Percentiles rank a stretch among this genome's conserved stretches.
Conservation (phyloP, 2,329 filamentous ascomycete species). For the Aspergillus costaricaensis region DNA sequence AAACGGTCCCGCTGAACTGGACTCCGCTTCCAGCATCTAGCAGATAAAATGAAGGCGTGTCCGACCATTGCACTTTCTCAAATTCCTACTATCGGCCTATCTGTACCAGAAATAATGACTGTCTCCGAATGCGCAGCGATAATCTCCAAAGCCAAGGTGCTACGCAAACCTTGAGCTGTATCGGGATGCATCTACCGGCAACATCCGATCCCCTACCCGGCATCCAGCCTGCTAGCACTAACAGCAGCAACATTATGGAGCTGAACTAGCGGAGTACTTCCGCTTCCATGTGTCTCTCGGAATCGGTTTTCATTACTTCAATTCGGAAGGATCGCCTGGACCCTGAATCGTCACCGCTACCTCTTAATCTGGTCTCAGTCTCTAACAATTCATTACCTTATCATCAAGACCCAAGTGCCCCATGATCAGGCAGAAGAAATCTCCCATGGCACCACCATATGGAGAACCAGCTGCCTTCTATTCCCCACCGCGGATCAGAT, state of each 20-base stretch:
- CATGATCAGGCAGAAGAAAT: not conserved
- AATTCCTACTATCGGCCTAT: no score
- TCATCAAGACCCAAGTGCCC: not conserved
- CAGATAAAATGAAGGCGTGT: no score
- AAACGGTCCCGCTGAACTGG: no score
- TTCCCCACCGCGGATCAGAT: not conserved
- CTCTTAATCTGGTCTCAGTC: not conserved
- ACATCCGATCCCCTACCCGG: no score
- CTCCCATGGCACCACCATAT: not conserved
- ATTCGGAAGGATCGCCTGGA: not conserved
- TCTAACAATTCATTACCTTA: not conserved
- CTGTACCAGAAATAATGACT: no score
- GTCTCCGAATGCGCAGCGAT: no score
- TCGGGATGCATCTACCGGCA: no score
- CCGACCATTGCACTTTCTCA: no score
- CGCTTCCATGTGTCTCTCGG: not conserved
- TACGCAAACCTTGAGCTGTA: no score
- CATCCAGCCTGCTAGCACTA: not conserved
- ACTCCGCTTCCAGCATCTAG: no score
- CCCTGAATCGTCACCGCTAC: not conserved
- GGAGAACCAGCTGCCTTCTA: not conserved
- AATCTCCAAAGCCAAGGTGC: no score
- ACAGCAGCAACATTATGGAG: not conserved
- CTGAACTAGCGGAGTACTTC: not conserved
- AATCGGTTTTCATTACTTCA: not conserved